phyloP scores from a whole-genome alignment of 805 yeast species.

The Vanderwaltozyma verrucispora region DNA sequence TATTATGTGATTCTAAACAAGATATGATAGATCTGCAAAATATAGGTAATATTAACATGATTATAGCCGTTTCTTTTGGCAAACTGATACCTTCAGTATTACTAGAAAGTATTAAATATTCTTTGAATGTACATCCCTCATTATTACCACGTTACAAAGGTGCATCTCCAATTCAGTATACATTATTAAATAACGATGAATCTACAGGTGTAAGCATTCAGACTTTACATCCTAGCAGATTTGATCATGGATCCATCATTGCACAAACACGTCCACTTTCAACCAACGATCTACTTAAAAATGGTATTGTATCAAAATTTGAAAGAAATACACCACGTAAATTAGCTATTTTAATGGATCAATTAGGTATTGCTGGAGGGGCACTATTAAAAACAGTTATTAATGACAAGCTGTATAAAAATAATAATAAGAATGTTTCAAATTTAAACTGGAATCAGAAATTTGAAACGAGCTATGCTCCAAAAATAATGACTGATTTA shows the following conservation, averaged over 20 bases:
- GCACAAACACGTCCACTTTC: conserved; percentile 37
- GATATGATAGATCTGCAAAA: conserved; percentile 7
- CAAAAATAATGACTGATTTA: conserved; percentile 38
- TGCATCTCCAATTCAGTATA: conserved; percentile 79
- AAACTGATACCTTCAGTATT: conserved; percentile 59
- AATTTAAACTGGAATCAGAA: conserved; percentile 11
- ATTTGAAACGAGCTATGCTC: conserved; percentile 36
- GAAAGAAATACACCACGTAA: conserved; percentile 10
- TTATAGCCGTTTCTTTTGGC: conserved; percentile 92
- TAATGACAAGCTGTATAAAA: conserved; percentile 19
- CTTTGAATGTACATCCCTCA: conserved; percentile 90
- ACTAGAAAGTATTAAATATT: conserved; percentile 38
- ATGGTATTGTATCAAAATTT: conserved; percentile 26
- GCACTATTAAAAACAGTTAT: conserved; percentile 40
- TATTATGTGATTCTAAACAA: conserved; percentile 18
- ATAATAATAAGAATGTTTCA: conserved; percentile 4
- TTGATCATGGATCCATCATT: conserved; percentile 70
- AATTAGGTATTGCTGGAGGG: conserved; percentile 55
- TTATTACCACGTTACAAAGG: conserved; percentile 76
- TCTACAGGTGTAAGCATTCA: conserved; percentile 82
- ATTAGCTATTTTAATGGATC: conserved; percentile 31
- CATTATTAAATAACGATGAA: conserved; percentile 53
- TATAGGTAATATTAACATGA: conserved; percentile 38
- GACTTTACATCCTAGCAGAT: conserved; percentile 76
- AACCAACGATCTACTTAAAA: conserved; percentile 7